These are phyloP conservation scores for Penicillium expansum DNA, from an alignment of 2,329 filamentous ascomycete genomes.

Conservation along the genomic window DNA sequence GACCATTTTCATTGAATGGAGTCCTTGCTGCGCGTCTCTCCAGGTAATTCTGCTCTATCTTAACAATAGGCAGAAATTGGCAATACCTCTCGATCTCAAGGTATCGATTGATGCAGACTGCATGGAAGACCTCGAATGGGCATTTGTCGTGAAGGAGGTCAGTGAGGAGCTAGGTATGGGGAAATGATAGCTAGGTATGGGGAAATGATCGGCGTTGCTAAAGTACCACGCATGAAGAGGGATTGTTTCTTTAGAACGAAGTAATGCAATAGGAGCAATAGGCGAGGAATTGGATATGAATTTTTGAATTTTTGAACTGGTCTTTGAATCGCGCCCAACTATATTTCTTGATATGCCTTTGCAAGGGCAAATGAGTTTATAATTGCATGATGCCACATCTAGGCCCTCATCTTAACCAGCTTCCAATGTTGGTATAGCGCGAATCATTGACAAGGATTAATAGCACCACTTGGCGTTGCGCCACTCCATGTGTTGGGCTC, in stretches of 20 bases:
- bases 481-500: neutral
- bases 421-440: neutral
- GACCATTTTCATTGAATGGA: neutral
- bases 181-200: neutral
- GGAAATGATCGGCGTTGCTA: neutral
- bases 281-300: neutral
- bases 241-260: neutral
- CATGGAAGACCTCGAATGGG: neutral
- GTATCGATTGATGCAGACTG: neutral
- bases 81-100: neutral
- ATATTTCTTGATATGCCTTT: neutral
- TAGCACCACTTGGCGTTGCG: neutral
- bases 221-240: neutral
- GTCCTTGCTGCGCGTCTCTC: neutral
- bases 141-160: neutral
- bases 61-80: neutral
- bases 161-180: neutral
- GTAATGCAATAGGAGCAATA: neutral
- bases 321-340: neutral
- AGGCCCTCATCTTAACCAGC: neutral
- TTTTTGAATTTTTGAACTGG: neutral
- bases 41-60: neutral
- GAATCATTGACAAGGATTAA: neutral
- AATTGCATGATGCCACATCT: neutral
- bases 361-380: neutral